Evolutionary conservation across 2,329 filamentous ascomycete species (phyloP).

Genomic region (Davidsoniella virescens): DNA sequence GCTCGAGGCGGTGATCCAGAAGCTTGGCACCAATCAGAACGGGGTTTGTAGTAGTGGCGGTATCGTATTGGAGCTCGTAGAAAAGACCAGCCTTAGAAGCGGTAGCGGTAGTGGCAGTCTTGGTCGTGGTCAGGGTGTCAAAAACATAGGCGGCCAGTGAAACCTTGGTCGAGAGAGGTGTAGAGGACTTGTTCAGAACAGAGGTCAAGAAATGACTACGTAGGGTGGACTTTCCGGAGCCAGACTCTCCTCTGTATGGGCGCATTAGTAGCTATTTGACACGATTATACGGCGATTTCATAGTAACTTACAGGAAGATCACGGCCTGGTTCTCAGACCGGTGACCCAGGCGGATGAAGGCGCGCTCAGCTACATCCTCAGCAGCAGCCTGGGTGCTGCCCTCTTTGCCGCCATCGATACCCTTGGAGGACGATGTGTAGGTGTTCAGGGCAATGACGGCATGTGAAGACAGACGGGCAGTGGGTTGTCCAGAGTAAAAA

Average conservation of each 20-base stretch:
- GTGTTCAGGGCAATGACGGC: conserved; percentile 88
- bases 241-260: conserved; percentile 66
- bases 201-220: conserved; percentile 76
- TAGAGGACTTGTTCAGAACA: conserved; percentile 76
- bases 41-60: conserved; percentile 65
- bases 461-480: conserved; percentile 77
- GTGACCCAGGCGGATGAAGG: conserved; percentile 70
- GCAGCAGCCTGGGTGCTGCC: conserved; percentile 85
- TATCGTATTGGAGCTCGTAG: conserved; percentile 94
- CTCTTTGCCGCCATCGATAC: conserved; percentile 77
- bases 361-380: conserved; percentile 77
- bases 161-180: conserved; percentile 81
- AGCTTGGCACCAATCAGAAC: conserved; percentile 87
- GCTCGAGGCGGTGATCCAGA: conserved; percentile 80
- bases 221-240: conserved; percentile 88
- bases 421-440: conserved; percentile 76
- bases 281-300: not conserved
- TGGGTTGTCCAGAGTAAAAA: conserved; percentile 82
- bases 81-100: conserved; percentile 92
- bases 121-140: conserved; percentile 90
- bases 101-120: conserved; percentile 86
- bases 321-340: conserved; percentile 87
- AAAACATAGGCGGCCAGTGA: conserved; percentile 92
- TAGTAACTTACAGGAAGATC: conserved; percentile 64
- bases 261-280: not conserved